phyloP scores from a whole-genome alignment of 2,329 filamentous ascomycete species.

The Hypoxylon sp. region DNA sequence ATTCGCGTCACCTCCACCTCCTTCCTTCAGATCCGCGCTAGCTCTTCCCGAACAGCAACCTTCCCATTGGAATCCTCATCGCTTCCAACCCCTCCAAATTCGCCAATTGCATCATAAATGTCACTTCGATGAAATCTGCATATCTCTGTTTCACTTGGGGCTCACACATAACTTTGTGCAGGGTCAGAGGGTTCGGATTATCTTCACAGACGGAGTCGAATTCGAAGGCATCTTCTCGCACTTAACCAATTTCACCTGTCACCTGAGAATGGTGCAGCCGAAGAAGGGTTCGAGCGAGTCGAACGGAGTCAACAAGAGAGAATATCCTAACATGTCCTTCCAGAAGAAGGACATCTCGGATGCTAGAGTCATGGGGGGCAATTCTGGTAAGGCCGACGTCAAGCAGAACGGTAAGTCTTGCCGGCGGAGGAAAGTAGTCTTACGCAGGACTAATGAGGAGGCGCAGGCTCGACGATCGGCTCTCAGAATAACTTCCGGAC shows the following conservation, averaged over 20 bases:
- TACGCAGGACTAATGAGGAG: constrained; percentile 17
- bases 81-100: constrained; percentile 23
- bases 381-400: constrained; percentile 55
- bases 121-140: constrained; percentile 19
- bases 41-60: constrained; percentile 42
- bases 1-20: constrained; percentile 49
- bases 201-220: constrained; percentile 45
- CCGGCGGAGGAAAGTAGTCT: constrained; percentile 6
- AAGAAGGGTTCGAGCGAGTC: constrained; percentile 53
- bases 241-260: constrained; percentile 43
- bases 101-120: constrained; percentile 46
- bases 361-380: constrained; percentile 49
- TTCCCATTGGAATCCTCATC: constrained; percentile 39
- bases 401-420: constrained; percentile 59
- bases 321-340: constrained; percentile 51
- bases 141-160: constrained; percentile 23
- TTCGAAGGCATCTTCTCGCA: constrained; percentile 44
- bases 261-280: constrained; percentile 56
- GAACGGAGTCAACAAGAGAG: constrained; percentile 54
- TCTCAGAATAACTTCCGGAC: constrained; percentile 92
- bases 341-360: constrained; percentile 53
- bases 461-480: constrained; percentile 72
- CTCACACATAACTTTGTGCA: constrained; percentile 44
- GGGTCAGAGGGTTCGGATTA: constrained; percentile 49
- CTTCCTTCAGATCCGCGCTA: constrained; percentile 43